phyloP scores from a whole-genome alignment of 495 filamentous ascomycete species.

The Massariosphaeria phaeospora region DNA sequence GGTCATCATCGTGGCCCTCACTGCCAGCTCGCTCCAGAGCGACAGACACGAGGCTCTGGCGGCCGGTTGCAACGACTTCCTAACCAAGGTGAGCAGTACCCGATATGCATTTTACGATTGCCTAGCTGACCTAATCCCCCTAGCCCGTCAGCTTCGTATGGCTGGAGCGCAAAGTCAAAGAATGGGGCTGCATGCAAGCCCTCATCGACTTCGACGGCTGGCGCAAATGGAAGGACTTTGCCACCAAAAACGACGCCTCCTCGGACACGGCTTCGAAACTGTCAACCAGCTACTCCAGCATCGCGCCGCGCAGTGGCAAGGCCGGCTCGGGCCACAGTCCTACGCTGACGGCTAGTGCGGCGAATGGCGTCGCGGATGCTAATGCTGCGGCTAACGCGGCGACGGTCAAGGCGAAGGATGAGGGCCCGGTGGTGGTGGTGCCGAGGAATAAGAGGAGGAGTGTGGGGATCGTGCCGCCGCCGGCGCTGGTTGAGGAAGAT shows the following conservation, averaged over 20 bases:
- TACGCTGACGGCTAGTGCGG: slow-evolving; percentile 2
- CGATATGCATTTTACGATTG: slow-evolving; percentile 18
- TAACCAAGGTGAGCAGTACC: slow-evolving; percentile 77
- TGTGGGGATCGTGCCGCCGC: slow-evolving; percentile 19
- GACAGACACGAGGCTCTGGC: slow-evolving; percentile 92
- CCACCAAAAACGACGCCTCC: slow-evolving; percentile 20
- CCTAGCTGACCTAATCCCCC: no score
- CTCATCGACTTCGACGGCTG: slow-evolving; percentile 98
- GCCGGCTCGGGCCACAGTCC: slow-evolving; percentile 13
- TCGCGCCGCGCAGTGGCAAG: slow-evolving; percentile 15
- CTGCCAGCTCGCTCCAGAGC: slow-evolving; percentile 85
- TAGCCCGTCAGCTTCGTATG: slow-evolving; percentile 97
- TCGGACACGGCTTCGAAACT: slow-evolving; percentile 26
- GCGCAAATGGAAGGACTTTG: slow-evolving; percentile 88
- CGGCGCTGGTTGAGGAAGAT: slow-evolving; percentile 21
- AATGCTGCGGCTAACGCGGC: slow-evolving; percentile 11
- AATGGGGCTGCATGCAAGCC: slow-evolving; percentile 99
- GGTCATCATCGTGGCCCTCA: slow-evolving; percentile 96
- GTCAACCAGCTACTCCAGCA: slow-evolving; percentile 26
- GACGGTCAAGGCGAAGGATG: slow-evolving; percentile 19
- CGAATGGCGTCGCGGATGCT: slow-evolving; percentile 6
- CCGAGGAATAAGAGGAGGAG: slow-evolving; percentile 31
- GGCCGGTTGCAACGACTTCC: slow-evolving; percentile 95
- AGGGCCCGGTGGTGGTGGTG: no score
- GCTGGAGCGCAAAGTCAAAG: slow-evolving; percentile 94